Evolutionary conservation across 1,284 basidiomycete genomes (phyloP), one percentile per base, ranked within the genome.

Genomic region (Malassezia brasiliensis): DNA sequence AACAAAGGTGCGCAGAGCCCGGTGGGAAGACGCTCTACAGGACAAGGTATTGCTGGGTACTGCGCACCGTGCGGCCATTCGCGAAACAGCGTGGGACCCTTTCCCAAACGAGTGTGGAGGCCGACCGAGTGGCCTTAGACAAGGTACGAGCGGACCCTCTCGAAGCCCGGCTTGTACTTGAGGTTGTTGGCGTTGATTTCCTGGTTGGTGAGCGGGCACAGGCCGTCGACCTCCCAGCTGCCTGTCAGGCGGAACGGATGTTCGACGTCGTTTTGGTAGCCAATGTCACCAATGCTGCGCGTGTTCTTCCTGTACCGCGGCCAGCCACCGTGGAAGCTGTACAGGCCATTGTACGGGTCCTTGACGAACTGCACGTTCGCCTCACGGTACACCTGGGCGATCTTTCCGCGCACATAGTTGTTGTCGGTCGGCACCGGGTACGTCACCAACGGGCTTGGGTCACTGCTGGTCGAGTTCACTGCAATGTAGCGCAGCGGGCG

Each of bases 321-420:
- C 55, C 55, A 57, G 19, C 50, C 50, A 10, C 48, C 49, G 2
- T 38, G 30, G 44, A 52, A 57, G 46, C 37, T 20, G 34, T 22
- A 25, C 37, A 57, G 34, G n/a, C 55, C 55, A 9, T 48, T 42
- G 14, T 48, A 22, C 5, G 55, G 55, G 55, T 57, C 55, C 11
- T 45, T 47, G 30, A 57, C 55, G 34, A 57, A 57, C 19, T 39
- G 25, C 9, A 57, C 45, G 19, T 32, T 51, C 8, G 50, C 50
- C 28, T 40, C 55, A 19, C 49, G 45, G 41, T 57, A 57, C 22
- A 48, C 6, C 4, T 48, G 11, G 5, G 39, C 40, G 20, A 57
- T 35, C 10, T 25, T 25, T 5, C 35, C 41, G 20, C 55, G 50
- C 8, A 45, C 22, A 3, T 34, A 4, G 17, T 48, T 22, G n/a